These are phyloP conservation scores for Cyclotella sp. DNA, from an alignment of 108 stramenopile genomes.

Conservation along the genomic window DNA sequence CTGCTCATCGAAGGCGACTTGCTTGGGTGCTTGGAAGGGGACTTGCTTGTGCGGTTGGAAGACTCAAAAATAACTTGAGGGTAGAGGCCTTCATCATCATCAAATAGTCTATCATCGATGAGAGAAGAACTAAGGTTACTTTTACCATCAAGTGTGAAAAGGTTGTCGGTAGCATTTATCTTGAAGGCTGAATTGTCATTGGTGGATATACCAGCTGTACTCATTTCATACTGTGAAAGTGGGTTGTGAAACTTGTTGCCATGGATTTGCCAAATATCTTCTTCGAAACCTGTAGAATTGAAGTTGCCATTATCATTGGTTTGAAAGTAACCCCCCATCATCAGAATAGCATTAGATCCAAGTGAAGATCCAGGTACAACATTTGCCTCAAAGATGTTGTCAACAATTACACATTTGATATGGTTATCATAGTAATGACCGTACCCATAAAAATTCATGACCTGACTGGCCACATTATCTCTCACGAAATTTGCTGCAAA, in stretches of 20 bases:
- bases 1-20: too few relatives aligned
- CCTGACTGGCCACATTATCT: conserved; percentile 1
- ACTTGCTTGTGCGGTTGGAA: too few relatives aligned
- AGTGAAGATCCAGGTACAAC: background rate
- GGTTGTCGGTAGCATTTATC: conserved; percentile 6
- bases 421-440: background rate
- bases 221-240: background rate
- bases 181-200: background rate
- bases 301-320: background rate
- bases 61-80: background rate
- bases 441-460: background rate
- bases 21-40: too few relatives aligned
- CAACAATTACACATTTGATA: background rate
- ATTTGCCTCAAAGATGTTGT: background rate
- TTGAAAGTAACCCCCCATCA: background rate
- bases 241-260: background rate
- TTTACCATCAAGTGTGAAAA: background rate
- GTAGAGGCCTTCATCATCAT: background rate
- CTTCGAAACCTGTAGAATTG: too few relatives aligned
- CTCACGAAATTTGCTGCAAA: conserved; percentile 3
- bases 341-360: background rate
- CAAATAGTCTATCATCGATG: conserved; percentile 4
- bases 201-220: background rate
- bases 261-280: background rate
- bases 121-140: background rate